These are phyloP conservation scores for Trifolium subterraneum DNA, from an alignment of 306 rosid genomes.

Conservation along the genomic window DNA sequence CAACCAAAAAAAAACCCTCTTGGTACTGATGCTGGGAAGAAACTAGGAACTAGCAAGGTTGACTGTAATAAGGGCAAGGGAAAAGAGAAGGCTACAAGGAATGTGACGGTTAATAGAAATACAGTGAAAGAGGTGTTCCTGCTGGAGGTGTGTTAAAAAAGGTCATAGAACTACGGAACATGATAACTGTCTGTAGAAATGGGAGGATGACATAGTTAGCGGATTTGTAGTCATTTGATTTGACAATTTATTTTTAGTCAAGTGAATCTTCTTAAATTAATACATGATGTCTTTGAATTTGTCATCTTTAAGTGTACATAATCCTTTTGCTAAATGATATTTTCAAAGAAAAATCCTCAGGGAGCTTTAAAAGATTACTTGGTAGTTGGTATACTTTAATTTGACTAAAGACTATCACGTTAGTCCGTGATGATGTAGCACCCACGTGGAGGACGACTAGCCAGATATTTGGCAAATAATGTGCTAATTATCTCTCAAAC, in stretches of 20 bases:
- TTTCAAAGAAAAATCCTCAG: neutral
- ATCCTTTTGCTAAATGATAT: neutral
- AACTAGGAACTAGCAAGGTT: constrained; percentile 23
- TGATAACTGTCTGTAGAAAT: constrained; percentile 27
- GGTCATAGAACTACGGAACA: constrained; percentile 39
- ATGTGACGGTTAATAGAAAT: constrained; percentile 41
- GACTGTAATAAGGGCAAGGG: constrained; percentile 27
- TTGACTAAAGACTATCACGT: neutral
- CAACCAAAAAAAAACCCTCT: constrained; percentile 37
- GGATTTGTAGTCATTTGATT: constrained; percentile 25
- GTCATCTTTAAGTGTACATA: neutral
- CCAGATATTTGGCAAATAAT: neutral
- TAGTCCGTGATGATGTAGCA: neutral
- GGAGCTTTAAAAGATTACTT: neutral
- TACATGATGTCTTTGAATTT: neutral
- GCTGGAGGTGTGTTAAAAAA: constrained; percentile 35
- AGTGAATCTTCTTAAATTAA: neutral
- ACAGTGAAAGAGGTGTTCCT: constrained; percentile 49
- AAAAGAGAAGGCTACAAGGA: constrained; percentile 55
- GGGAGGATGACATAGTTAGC: constrained; percentile 34
- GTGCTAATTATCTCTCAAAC: neutral
- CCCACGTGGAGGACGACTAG: neutral
- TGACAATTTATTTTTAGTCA: constrained; percentile 1
- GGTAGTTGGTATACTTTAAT: neutral
- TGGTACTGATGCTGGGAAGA: constrained; percentile 46